Evolutionary conservation across 2,329 filamentous ascomycete species (phyloP).

Genomic region (Nemania sp.): DNA sequence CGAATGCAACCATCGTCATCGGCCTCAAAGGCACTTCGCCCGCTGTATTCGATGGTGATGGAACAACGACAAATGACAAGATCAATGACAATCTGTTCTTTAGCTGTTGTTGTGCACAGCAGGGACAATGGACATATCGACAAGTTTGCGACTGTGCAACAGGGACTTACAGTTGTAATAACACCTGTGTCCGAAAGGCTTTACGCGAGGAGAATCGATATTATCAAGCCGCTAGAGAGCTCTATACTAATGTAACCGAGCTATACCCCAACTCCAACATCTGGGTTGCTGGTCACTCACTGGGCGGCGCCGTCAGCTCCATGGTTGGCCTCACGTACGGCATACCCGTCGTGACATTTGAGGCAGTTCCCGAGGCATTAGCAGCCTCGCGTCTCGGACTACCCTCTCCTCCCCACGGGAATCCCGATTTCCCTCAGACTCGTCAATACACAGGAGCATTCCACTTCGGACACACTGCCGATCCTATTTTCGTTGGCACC

Average conservation of each 20-base stretch:
- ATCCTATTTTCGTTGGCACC: slow-evolving; percentile 90
- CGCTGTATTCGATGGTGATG: slow-evolving; percentile 94
- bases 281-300: slow-evolving; percentile 90
- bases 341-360: slow-evolving; percentile 86
- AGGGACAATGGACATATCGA: slow-evolving; percentile 85
- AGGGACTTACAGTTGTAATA: slow-evolving; percentile 85
- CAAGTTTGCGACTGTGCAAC: slow-evolving; percentile 93
- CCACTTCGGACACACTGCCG: slow-evolving; percentile 94
- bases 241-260: slow-evolving; percentile 90
- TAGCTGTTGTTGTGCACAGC: slow-evolving; percentile 95
- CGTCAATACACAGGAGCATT: slow-evolving; percentile 75
- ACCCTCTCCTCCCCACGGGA: slow-evolving; percentile 77
- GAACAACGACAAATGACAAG: slow-evolving; percentile 96
- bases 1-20: slow-evolving; percentile 85
- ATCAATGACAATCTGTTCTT: slow-evolving; percentile 97
- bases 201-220: slow-evolving; percentile 84
- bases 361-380: slow-evolving; percentile 89
- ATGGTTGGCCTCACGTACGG: slow-evolving; percentile 90
- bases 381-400: slow-evolving; percentile 83
- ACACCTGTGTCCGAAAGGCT: slow-evolving; percentile 79
- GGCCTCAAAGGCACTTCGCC: slow-evolving; percentile 89
- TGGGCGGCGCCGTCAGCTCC: slow-evolving; percentile 88
- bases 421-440: slow-evolving; percentile 71
- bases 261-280: slow-evolving; percentile 83
- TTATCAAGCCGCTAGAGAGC: slow-evolving; percentile 83